Percentiles rank a stretch among this genome's conserved stretches.
Evolutionary conservation across 345 rosid genomes (phyloP).

Genomic region (Adansonia digitata): DNA sequence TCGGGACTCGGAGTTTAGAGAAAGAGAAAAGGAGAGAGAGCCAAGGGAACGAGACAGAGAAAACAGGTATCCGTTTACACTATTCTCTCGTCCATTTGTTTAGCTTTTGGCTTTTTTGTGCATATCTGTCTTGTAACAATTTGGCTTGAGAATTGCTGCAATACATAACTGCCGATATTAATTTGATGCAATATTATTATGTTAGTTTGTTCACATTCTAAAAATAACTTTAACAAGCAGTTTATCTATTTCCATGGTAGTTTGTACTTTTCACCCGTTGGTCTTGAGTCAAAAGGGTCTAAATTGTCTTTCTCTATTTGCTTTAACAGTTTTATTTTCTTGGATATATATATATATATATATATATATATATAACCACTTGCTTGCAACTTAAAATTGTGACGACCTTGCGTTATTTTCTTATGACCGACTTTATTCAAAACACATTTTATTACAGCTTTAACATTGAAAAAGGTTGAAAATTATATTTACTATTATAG

Average conservation of each 20-base stretch:
- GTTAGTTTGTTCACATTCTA: not conserved
- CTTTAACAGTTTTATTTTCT: not conserved
- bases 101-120: not conserved
- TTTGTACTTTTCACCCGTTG: not conserved
- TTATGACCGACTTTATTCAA: not conserved
- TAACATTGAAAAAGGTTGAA: not conserved
- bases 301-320: not conserved
- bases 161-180: not conserved
- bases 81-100: not conserved
- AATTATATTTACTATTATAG: not conserved
- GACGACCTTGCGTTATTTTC: not conserved
- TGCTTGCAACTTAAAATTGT: not conserved
- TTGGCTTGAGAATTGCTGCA: not conserved
- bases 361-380: too few relatives aligned
- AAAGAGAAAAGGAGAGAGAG: conserved; percentile 55
- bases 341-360: too few relatives aligned
- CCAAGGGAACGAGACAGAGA: conserved; percentile 62
- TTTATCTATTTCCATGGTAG: not conserved
- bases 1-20: conserved; percentile 54
- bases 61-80: conserved; percentile 49
- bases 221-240: not conserved
- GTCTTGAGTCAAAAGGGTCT: not conserved
- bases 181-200: not conserved
- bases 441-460: not conserved
- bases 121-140: not conserved